These are phyloP conservation scores for Ciborinia camelliae DNA, from an alignment of 2,329 filamentous ascomycete species.

Conservation along the genomic window DNA sequence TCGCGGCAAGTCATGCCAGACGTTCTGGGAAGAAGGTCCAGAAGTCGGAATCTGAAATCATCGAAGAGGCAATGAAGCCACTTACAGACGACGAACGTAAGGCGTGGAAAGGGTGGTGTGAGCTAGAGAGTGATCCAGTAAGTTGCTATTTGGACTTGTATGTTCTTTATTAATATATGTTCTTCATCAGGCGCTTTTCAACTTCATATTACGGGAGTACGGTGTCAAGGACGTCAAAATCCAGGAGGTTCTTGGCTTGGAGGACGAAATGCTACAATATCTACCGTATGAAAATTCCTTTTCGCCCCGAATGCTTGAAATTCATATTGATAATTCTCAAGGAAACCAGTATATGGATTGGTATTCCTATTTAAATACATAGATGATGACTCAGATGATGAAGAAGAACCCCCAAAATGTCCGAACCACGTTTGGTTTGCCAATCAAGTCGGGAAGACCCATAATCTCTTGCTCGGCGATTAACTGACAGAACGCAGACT, in stretches of 20 bases:
- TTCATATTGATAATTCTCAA: constrained; percentile 40
- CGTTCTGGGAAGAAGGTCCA: neutral
- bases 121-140: constrained; percentile 88
- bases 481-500: constrained; percentile 49
- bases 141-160: constrained; percentile 32
- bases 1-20: neutral
- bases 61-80: constrained; percentile 41
- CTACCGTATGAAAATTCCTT: constrained; percentile 53
- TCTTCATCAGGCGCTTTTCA: constrained; percentile 70
- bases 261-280: constrained; percentile 59
- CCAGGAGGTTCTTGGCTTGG: constrained; percentile 72
- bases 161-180: neutral
- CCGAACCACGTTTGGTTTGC: constrained; percentile 82
- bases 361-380: constrained; percentile 82
- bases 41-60: neutral
- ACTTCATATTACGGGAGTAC: constrained; percentile 74
- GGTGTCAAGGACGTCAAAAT: constrained; percentile 72
- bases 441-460: constrained; percentile 63
- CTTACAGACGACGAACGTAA: constrained; percentile 51
- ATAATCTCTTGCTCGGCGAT: constrained; percentile 5
- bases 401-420: constrained; percentile 53
- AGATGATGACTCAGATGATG: constrained; percentile 44
- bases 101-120: constrained; percentile 70
- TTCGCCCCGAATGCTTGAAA: constrained; percentile 7
- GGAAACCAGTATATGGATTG: constrained; percentile 75